Percentiles rank a stretch among this genome's conserved stretches.
These are phyloP conservation scores for Dictyostelium brefeldianum DNA, from an alignment of 78 protist genomes.

Conservation along the genomic window DNA sequence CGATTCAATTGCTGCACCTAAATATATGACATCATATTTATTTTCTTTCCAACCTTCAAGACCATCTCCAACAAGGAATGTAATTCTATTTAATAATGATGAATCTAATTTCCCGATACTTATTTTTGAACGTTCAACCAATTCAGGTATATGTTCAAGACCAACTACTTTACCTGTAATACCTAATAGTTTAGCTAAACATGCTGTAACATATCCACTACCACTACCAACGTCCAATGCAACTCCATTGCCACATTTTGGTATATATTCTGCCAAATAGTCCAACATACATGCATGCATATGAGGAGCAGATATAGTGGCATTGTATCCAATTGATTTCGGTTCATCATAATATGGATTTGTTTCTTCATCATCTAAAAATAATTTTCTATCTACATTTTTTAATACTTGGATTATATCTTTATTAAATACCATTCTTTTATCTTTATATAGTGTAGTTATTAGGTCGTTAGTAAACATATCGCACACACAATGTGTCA, in stretches of 20 bases:
- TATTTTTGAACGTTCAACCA: conserved; percentile 42
- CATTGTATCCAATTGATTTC: conserved; percentile 83
- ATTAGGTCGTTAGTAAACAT: too few relatives aligned
- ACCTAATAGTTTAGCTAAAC: conserved; percentile 76
- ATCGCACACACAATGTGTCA: too few relatives aligned
- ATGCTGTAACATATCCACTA: conserved; percentile 81
- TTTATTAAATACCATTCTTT: conserved; percentile 46
- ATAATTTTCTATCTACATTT: conserved; percentile 31
- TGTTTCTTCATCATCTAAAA: conserved; percentile 10
- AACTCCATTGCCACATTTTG: conserved; percentile 5
- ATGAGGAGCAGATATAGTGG: conserved; percentile 91
- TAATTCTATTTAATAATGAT: background rate
- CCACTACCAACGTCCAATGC: conserved; percentile 89
- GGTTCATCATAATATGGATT: conserved; percentile 54
- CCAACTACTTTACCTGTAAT: conserved; percentile 80
- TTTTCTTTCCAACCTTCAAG: conserved; percentile 4
- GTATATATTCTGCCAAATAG: conserved; percentile 52
- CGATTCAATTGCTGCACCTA: conserved; percentile 89
- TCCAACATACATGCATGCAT: conserved; percentile 88
- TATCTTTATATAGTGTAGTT: conserved; percentile 40
- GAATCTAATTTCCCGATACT: conserved; percentile 28
- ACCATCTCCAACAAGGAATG: conserved; percentile 74
- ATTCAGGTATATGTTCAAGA: conserved; percentile 82
- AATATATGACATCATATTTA: conserved; percentile 89
- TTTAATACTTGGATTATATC: background rate